A percentile compares a stretch with the other conserved stretches of the same genome.
Evolutionary conservation across 2,329 filamentous ascomycete genomes (phyloP).

Genomic region (Pyricularia grisea): DNA sequence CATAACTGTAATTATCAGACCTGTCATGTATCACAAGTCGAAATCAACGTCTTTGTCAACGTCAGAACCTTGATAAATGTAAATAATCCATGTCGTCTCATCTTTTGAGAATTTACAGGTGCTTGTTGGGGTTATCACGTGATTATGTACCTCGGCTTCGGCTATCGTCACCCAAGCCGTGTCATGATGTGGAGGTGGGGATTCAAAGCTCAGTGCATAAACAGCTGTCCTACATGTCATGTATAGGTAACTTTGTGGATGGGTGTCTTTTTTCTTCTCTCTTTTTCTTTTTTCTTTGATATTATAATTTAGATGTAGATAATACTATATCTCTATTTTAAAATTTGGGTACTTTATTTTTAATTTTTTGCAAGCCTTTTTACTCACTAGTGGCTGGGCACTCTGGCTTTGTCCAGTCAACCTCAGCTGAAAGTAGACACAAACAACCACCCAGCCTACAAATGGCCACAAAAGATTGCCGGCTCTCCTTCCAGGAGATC

Average conservation of each 20-base stretch:
- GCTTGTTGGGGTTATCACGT: not conserved
- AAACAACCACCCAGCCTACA: not conserved
- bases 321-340: no score
- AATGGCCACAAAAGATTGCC: conserved; percentile 7
- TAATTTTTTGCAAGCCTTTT: no score
- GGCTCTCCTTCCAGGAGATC: conserved; percentile 25
- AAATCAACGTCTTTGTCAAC: no score
- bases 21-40: not conserved
- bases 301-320: no score
- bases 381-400: no score
- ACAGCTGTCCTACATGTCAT: no score
- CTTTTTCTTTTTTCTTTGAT: no score
- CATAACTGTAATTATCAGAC: not conserved
- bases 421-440: not conserved
- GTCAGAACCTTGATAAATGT: not conserved
- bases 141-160: not conserved
- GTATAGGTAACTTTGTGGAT: no score
- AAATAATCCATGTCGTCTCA: not conserved
- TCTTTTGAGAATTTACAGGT: not conserved
- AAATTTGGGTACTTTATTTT: no score
- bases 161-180: not conserved
- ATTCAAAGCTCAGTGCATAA: not conserved
- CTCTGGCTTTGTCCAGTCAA: not conserved
- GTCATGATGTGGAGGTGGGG: not conserved
- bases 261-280: no score